These are phyloP conservation scores for Penicillium italicum DNA, from an alignment of 2,329 filamentous ascomycete species.

Conservation along the genomic window DNA sequence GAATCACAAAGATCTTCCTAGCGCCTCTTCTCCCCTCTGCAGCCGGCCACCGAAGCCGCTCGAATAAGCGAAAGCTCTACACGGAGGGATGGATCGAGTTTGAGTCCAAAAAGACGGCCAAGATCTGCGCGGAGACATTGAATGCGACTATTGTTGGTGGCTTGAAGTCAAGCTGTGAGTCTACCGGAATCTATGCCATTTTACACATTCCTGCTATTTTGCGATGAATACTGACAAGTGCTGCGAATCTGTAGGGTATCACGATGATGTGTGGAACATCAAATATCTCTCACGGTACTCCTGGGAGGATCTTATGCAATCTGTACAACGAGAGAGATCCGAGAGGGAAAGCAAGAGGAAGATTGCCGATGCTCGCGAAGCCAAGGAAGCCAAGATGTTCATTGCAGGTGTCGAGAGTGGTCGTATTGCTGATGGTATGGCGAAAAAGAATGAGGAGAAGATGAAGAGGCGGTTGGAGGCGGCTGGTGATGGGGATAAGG, in stretches of 20 bases:
- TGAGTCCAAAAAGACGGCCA: constrained; percentile 41
- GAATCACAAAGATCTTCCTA: constrained; percentile 45
- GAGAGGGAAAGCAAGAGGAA: constrained; percentile 42
- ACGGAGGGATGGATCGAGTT: constrained; percentile 49
- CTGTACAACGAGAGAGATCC: constrained; percentile 41
- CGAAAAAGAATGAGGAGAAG: constrained; percentile 44
- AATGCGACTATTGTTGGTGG: constrained; percentile 46
- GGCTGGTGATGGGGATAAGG: constrained; percentile 15
- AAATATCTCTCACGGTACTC: constrained; percentile 44
- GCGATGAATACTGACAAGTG: background rate
- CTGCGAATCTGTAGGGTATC: constrained; percentile 27
- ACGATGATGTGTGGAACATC: constrained; percentile 48
- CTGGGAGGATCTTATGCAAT: constrained; percentile 47
- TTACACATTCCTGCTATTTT: background rate
- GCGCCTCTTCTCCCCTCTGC: constrained; percentile 34
- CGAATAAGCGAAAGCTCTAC: constrained; percentile 44
- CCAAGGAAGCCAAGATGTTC: constrained; percentile 45
- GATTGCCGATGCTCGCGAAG: constrained; percentile 42
- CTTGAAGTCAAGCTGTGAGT: constrained; percentile 40
- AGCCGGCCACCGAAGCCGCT: constrained; percentile 23
- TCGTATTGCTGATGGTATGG: constrained; percentile 43
- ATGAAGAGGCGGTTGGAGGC: constrained; percentile 29
- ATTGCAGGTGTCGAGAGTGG: constrained; percentile 42
- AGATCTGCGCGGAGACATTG: constrained; percentile 45
- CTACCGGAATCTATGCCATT: background rate